Conservation (phyloP, 208 protist genomes). For the Trypanosoma grayi region DNA sequence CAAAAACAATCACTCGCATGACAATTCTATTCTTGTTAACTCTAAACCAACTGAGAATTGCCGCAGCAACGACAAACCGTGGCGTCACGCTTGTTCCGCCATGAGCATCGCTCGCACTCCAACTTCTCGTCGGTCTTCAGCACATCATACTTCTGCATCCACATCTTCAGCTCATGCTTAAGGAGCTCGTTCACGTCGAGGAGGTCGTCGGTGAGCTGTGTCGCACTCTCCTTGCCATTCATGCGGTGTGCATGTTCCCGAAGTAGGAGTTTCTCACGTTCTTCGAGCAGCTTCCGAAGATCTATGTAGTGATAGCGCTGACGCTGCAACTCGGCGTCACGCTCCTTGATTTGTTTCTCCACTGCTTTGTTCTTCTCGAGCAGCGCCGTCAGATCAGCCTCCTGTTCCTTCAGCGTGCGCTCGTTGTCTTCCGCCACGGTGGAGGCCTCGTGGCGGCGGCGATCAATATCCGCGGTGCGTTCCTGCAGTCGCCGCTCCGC, state of each 20-base stretch:
- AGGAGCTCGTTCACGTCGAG: constrained; percentile 62
- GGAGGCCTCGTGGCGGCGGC: constrained; percentile 28
- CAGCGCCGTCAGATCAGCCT: constrained; percentile 40
- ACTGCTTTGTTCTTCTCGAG: constrained; percentile 58
- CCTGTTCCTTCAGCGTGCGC: constrained; percentile 47
- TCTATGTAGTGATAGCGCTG: constrained; percentile 58
- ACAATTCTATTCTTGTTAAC: constrained; percentile 3
- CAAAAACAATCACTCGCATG: no score
- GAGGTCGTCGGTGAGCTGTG: constrained; percentile 53
- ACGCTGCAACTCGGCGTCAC: constrained; percentile 48
- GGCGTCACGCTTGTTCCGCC: constrained; percentile 48
- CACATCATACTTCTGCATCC: constrained; percentile 57
- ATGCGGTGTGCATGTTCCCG: constrained; percentile 58
- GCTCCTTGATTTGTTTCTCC: constrained; percentile 36
- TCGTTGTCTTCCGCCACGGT: constrained; percentile 37
- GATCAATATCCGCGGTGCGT: constrained; percentile 46
- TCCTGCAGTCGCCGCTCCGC: constrained; percentile 31
- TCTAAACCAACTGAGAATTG: constrained; percentile 33
- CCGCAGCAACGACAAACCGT: constrained; percentile 66
- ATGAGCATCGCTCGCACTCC: constrained; percentile 72
- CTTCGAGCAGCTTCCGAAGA: constrained; percentile 57
- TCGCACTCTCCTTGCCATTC: constrained; percentile 58
- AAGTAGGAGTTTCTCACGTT: constrained; percentile 58
- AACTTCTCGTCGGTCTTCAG: constrained; percentile 55
- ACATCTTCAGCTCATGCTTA: constrained; percentile 41